Evolutionary conservation across 192 early-diverging fungal species (phyloP), one percentile per base, ranked within the genome.

Genomic region (Backusella tuberculispora): DNA sequence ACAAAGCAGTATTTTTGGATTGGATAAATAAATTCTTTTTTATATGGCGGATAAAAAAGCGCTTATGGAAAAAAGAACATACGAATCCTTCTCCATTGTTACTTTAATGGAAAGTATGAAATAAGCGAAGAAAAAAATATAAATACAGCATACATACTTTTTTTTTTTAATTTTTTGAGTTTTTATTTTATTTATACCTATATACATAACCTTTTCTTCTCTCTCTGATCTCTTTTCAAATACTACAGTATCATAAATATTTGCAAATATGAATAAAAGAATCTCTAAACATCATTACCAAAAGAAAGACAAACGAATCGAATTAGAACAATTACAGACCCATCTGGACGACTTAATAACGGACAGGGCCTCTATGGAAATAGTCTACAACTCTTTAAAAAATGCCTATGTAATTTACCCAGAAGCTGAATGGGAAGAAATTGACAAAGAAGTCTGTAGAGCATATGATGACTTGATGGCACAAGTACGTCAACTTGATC

Each of bases 381-480:
- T 69, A 29, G 68, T 69, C 14, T 69, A 46, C 8, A 21, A 21
- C 7, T 69, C 68, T 6, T 34, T 69, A 34, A 69, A 69, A 47
- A 69, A 69, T 37, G 68, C 68, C 6, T 69, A 46, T 47, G 42
- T 47, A 2, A n/a, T 69, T 7, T 69, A 69, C 12, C 68, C 68
- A 14, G 43, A 47, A 13, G 45, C 13, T 6, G 68, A 69, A n/a
- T 69, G 42, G 44, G 68, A 69, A 8, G 68, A 69, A 46, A 9
- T 69, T 26, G 68, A 69, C 42, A 69, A 47, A 10, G 68, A 69
- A 69, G 21, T 69, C 26, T 69, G 68, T 44, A 45, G 68, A 17
- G 68, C 68, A 19, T 69, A 69, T 45, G 68, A 69, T 46, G 68
- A 69, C 14, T 17, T 69, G 14, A 69, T 69, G 68, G 68, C 68